These are phyloP conservation scores for Colletotrichum graminicola DNA, from an alignment of 2,329 filamentous ascomycete species.

Conservation along the genomic window DNA sequence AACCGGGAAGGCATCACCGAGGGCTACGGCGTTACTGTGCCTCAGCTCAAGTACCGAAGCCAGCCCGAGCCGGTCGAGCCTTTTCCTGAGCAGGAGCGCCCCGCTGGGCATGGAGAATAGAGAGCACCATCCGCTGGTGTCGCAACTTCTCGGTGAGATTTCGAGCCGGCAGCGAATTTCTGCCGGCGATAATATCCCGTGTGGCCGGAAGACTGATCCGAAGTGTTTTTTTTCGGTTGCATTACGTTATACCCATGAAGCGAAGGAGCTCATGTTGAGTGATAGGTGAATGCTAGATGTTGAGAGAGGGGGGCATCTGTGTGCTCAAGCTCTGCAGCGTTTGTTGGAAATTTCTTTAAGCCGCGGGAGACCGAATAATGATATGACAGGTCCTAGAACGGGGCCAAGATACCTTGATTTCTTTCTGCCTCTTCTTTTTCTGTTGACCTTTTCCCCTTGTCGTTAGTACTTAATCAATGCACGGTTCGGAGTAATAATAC, in stretches of 20 bases:
- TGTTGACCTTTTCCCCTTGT: neutral
- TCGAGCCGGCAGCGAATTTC: neutral
- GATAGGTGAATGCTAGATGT: neutral
- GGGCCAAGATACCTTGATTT: neutral
- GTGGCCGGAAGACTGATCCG: constrained; percentile 22
- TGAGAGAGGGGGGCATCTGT: neutral
- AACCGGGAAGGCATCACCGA: constrained; percentile 84
- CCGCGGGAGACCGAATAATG: neutral
- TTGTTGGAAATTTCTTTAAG: neutral
- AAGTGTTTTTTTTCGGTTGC: constrained; percentile 18
- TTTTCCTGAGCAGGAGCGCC: constrained; percentile 38
- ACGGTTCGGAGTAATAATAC: neutral
- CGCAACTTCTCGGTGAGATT: neutral
- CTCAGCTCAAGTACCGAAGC: constrained; percentile 66
- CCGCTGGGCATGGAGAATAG: constrained; percentile 28
- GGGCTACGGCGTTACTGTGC: constrained; percentile 89
- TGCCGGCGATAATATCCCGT: neutral
- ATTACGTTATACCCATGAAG: constrained; percentile 40
- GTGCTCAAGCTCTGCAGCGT: neutral
- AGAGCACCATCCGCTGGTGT: neutral
- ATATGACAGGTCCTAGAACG: neutral
- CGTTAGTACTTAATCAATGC: neutral
- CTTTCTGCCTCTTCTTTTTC: neutral
- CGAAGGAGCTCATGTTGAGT: constrained; percentile 14
- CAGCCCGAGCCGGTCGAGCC: constrained; percentile 44